These are phyloP conservation scores for Arthroderma sp. DNA, from an alignment of 2,329 filamentous ascomycete genomes.

Conservation along the genomic window DNA sequence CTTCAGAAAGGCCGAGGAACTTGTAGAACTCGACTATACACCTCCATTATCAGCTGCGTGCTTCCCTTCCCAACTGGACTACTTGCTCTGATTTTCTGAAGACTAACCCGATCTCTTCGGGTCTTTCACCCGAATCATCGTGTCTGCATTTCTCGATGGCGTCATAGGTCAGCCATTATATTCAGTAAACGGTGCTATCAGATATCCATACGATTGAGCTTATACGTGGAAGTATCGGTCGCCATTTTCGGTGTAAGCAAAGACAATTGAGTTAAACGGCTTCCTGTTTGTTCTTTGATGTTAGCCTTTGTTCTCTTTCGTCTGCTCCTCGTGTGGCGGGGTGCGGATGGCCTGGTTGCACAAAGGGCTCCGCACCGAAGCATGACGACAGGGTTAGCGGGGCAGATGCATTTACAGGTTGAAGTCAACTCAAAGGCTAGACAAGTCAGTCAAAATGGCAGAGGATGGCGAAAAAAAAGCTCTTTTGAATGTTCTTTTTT, in stretches of 20 bases:
- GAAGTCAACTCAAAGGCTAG: no score
- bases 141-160: constrained; percentile 18
- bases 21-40: constrained; percentile 75
- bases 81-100: not conserved
- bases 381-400: no score
- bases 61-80: not conserved
- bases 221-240: constrained; percentile 50
- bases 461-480: no score
- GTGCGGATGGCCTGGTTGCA: no score
- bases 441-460: no score
- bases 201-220: constrained; percentile 41
- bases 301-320: no score
- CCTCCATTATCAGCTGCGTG: not conserved
- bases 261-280: constrained; percentile 1
- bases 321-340: no score
- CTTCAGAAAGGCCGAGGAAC: constrained; percentile 71
- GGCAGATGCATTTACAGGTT: no score
- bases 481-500: no score
- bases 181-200: constrained; percentile 13
- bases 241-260: constrained; percentile 30
- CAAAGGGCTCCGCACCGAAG: no score
- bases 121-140: constrained; percentile 87
- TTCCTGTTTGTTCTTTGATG: not conserved
- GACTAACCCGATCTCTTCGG: constrained; percentile 61
- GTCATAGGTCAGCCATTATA: constrained; percentile 1